Base-by-base conservation (phyloP, 164 flowering plant species). In the Chimonanthus salicifolius region DNA sequence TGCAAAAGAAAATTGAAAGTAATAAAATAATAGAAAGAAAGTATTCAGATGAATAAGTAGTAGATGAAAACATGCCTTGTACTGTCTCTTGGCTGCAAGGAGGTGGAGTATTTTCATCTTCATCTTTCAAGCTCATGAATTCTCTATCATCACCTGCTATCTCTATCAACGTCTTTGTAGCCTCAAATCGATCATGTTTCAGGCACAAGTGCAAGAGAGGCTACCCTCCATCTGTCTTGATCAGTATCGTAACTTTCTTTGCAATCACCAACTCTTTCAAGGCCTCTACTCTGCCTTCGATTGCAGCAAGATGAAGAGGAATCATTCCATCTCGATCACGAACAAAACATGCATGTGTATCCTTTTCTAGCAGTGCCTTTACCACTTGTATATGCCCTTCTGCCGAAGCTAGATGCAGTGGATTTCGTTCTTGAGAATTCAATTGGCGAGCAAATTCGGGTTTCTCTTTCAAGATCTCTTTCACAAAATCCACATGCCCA, bases 101-200 rank as follows among this genome's bases (percentile, higher is more conserved):
- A 68, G 54, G n/a, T 68, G 70, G 70, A 68, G 54, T 68, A 51
- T 68, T 68, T 51, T 49, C 70, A 47, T 47, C 70, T n/a, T 47
- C 33, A 10, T 68, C 70, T 7, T 47, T 47, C 70, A 68, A 45
- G 58, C n/a, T 7, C 58, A 68, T 43, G 48, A 68, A 18, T 16
- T 44, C 18, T 15, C 2, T 6, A 7, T 48, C 70, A 9, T 33
- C 33, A 33, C 33, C 33, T 18, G 5, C 58, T 6, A 5, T 1
- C 44, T 20, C 54, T 47, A 48, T 47, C 20, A 68, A 47, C 51
- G 20, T 5, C 70, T 48, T 68, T 33, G 47, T 7, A 68, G 33
- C 54, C 5, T 68, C 70, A 15, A 47, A 68, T 7, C 48, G 70
- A 13, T 48, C 16, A 15, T 48, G 20, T 9, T 68, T 68, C 15